Evolutionary conservation across 768 basidiomycete genomes (phyloP).

Genomic region (Tubosaeta brunneosetosa): DNA sequence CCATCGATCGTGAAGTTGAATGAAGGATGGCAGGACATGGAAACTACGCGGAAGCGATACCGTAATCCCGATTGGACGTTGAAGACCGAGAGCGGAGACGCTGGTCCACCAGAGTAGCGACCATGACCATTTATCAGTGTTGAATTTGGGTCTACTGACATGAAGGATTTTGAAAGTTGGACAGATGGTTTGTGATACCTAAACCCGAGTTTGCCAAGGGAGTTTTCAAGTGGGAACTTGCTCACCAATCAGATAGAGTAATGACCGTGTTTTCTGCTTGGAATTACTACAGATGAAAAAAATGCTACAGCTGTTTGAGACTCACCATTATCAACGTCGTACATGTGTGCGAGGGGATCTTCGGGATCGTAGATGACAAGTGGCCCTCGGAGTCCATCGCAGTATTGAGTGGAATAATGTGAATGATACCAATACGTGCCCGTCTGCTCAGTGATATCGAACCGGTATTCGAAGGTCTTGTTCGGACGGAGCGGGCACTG

Average conservation of each 20-base stretch:
- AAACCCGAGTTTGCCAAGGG: conserved; percentile 4
- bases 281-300: not conserved
- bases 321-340: conserved; percentile 42
- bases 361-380: conserved; percentile 37
- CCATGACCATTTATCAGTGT: conserved; percentile 50
- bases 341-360: conserved; percentile 35
- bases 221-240: no score
- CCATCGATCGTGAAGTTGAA: conserved; percentile 40
- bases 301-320: not conserved
- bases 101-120: conserved; percentile 37
- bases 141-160: conserved; percentile 25
- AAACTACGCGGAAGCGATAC: conserved; percentile 49
- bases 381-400: conserved; percentile 37
- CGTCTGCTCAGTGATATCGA: conserved; percentile 25
- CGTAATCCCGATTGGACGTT: conserved; percentile 36
- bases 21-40: conserved; percentile 41
- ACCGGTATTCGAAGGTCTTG: conserved; percentile 35
- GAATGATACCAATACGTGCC: conserved; percentile 46
- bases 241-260: conserved; percentile 42
- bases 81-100: conserved; percentile 37
- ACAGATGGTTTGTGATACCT: conserved; percentile 34
- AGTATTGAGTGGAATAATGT: conserved; percentile 30
- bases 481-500: conserved; percentile 37
- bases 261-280: conserved; percentile 36
- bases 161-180: conserved; percentile 6